phyloP scores from a whole-genome alignment of 495 filamentous ascomycete genomes.

The Xylaria venustula region DNA sequence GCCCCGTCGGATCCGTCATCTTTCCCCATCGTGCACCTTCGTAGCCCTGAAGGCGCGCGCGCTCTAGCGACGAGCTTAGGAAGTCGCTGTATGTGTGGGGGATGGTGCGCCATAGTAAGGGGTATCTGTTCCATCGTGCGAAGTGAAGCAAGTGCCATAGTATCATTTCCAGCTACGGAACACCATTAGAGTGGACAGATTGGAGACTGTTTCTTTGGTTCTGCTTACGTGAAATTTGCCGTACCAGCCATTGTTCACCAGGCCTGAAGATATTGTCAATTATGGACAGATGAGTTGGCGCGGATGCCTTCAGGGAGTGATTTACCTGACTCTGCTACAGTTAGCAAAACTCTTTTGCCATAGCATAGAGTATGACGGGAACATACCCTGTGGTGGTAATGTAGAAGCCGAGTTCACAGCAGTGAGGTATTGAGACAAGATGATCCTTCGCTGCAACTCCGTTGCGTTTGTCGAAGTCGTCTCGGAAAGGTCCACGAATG shows the following conservation, averaged over 20 bases:
- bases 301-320: slow-evolving; percentile 3
- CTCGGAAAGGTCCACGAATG: slow-evolving; percentile 47
- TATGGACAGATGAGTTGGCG: no score
- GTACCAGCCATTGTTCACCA: slow-evolving; percentile 56
- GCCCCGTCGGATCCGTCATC: slow-evolving; percentile 57
- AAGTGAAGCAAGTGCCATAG: slow-evolving; percentile 56
- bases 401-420: slow-evolving; percentile 46
- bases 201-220: no score
- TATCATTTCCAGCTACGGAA: slow-evolving; percentile 47
- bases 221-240: slow-evolving; percentile 46
- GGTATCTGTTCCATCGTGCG: slow-evolving; percentile 50
- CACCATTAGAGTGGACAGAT: background rate
- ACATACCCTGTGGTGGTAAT: slow-evolving; percentile 33
- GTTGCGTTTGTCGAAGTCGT: slow-evolving; percentile 37
- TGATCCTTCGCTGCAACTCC: slow-evolving; percentile 51
- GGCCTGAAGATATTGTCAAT: slow-evolving; percentile 28
- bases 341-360: slow-evolving; percentile 10
- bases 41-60: slow-evolving; percentile 51
- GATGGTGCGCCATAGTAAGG: slow-evolving; percentile 43
- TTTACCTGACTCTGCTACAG: slow-evolving; percentile 25
- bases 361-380: background rate
- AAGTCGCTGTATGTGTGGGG: slow-evolving; percentile 49
- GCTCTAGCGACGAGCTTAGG: slow-evolving; percentile 42
- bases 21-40: slow-evolving; percentile 56
- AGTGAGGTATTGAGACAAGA: slow-evolving; percentile 52